These are phyloP conservation scores for Physcomitrellopsis africana DNA, from an alignment of 225 moss, liverwort and hornwort species.

Conservation along the genomic window DNA sequence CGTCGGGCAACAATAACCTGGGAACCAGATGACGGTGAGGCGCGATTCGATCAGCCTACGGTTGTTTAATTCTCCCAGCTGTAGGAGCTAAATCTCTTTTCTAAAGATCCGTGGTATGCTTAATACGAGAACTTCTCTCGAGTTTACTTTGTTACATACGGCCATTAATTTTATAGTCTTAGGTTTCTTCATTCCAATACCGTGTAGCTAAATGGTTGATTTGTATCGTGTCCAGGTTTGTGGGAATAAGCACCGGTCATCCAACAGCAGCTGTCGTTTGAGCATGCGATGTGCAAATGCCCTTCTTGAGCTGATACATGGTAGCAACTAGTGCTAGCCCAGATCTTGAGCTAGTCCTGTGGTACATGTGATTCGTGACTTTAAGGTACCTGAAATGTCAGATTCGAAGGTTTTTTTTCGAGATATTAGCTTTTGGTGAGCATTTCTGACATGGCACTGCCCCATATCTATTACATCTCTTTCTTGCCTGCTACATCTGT, in stretches of 20 bases:
- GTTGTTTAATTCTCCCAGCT: not conserved
- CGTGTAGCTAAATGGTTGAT: not conserved
- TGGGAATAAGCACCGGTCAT: constrained; percentile 75
- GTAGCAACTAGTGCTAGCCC: constrained; percentile 87
- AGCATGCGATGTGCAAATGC: constrained; percentile 96
- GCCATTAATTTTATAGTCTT: not conserved
- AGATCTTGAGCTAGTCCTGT: constrained; percentile 39
- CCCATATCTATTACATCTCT: not conserved
- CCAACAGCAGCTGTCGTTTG: constrained; percentile 88
- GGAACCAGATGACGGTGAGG: constrained; percentile 65
- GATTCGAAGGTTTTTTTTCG: not conserved
- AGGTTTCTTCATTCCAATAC: too few relatives aligned
- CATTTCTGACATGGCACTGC: constrained; percentile 3
- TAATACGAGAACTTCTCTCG: not conserved
- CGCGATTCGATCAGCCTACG: constrained; percentile 39
- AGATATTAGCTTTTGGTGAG: not conserved
- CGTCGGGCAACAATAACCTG: constrained; percentile 74
- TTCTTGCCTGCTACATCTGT: not conserved
- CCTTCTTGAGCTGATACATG: constrained; percentile 85
- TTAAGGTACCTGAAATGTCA: not conserved
- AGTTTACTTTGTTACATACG: not conserved
- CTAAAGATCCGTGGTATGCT: not conserved
- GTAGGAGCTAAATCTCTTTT: not conserved
- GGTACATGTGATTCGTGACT: not conserved
- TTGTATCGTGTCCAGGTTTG: constrained; percentile 58